A percentile compares a stretch with the other conserved stretches of the same genome.
Conservation (phyloP, 192 early-diverging fungal species). For the Funneliformis mosseae region DNA sequence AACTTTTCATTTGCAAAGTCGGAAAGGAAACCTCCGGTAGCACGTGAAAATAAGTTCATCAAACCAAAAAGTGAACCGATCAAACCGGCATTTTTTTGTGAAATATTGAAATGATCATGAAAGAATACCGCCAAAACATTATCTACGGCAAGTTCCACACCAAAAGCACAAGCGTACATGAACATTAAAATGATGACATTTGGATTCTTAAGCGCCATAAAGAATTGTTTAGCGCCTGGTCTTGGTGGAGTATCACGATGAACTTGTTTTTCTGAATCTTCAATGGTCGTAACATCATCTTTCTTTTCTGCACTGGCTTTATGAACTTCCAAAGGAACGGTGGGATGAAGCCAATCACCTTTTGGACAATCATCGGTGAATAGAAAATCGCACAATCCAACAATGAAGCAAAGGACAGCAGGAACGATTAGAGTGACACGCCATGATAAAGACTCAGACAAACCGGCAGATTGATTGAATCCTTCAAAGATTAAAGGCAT, state of each 20-base stretch:
- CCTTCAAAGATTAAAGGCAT: slow-evolving; percentile 57
- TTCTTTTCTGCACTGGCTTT: slow-evolving; percentile 38
- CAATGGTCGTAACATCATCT: slow-evolving; percentile 46
- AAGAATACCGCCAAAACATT: slow-evolving; percentile 56
- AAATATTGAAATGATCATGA: slow-evolving; percentile 43
- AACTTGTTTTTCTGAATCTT: slow-evolving; percentile 35
- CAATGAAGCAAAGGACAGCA: slow-evolving; percentile 38
- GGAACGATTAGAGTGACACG: slow-evolving; percentile 47
- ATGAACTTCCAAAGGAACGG: slow-evolving; percentile 20
- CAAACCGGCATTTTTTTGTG: slow-evolving; percentile 50
- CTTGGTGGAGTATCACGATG: neutral
- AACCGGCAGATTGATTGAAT: slow-evolving; percentile 27
- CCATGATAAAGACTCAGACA: slow-evolving; percentile 52
- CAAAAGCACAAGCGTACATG: slow-evolving; percentile 65
- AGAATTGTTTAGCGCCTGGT: neutral
- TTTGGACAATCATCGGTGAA: slow-evolving; percentile 49
- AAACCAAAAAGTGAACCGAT: slow-evolving; percentile 65
- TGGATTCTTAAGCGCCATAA: slow-evolving; percentile 38
- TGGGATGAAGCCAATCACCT: slow-evolving; percentile 37
- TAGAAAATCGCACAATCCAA: slow-evolving; percentile 40
- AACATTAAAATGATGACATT: slow-evolving; percentile 54
- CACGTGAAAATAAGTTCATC: slow-evolving; percentile 68
- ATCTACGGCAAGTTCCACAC: slow-evolving; percentile 65
- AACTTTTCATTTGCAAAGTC: slow-evolving; percentile 44
- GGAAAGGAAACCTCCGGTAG: slow-evolving; percentile 59